Conservation (phyloP, 345 rosid species). For the Triadica sebifera region DNA sequence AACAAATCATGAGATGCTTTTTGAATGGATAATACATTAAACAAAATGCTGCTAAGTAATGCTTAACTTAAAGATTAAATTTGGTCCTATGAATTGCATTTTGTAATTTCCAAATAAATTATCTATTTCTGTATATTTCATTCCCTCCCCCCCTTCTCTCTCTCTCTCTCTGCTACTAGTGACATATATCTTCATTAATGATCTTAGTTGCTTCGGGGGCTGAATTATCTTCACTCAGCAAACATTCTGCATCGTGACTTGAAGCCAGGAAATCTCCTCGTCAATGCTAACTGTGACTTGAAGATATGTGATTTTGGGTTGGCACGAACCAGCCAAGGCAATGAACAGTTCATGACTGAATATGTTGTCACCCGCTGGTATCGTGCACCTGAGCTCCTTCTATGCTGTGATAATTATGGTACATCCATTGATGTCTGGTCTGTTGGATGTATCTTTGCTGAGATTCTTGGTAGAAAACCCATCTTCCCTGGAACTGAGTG, state of each 20-base stretch:
- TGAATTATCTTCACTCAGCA: constrained; percentile 81
- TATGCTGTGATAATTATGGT: constrained; percentile 28
- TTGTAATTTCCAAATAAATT: neutral
- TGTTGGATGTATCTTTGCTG: constrained; percentile 40
- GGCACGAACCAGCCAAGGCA: constrained; percentile 71
- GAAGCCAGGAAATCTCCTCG: constrained; percentile 87
- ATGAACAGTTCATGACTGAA: constrained; percentile 35
- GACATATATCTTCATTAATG: constrained; percentile 7
- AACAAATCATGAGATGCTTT: neutral
- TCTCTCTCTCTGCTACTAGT: neutral
- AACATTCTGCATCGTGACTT: constrained; percentile 86
- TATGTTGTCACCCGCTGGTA: constrained; percentile 44
- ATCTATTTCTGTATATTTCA: neutral
- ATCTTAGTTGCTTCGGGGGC: constrained; percentile 66
- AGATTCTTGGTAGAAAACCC: constrained; percentile 36
- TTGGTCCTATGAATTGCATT: neutral
- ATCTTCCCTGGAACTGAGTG: constrained; percentile 37
- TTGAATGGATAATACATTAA: neutral
- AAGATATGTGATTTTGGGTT: constrained; percentile 83
- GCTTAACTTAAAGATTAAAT: neutral
- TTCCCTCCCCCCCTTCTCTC: too few relatives aligned
- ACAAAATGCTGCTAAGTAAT: neutral
- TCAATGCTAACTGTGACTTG: constrained; percentile 78
- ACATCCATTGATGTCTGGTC: constrained; percentile 43
- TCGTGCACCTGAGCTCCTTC: constrained; percentile 42